phyloP scores from a whole-genome alignment of 148 eudicot species.

The Polygonum maritimum region DNA sequence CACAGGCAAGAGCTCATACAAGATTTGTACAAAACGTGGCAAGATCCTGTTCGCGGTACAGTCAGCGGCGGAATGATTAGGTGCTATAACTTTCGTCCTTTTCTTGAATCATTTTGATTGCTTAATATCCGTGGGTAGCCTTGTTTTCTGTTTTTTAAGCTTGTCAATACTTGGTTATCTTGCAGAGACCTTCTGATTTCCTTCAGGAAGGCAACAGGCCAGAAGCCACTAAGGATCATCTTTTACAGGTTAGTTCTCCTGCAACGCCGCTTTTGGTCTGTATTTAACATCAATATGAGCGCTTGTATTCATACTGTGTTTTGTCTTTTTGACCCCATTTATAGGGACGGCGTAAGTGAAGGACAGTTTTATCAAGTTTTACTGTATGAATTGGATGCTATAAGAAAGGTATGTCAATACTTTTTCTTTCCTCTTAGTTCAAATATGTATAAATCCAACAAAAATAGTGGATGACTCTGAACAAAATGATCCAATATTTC shows the following conservation, averaged over 20 bases:
- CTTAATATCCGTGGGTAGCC: neutral
- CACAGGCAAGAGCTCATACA: slow-evolving; percentile 71
- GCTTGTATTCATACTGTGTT: neutral
- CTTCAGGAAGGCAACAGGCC: slow-evolving; percentile 63
- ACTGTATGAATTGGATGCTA: slow-evolving; percentile 64
- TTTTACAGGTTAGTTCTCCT: slow-evolving; percentile 38
- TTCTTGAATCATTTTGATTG: neutral
- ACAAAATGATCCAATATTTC: neutral
- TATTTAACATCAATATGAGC: neutral
- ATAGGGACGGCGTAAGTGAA: slow-evolving; percentile 94
- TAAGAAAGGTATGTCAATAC: slow-evolving; percentile 39
- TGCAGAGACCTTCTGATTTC: slow-evolving; percentile 66
- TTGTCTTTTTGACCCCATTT: neutral
- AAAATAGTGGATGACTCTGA: neutral
- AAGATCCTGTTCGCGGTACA: slow-evolving; percentile 65
- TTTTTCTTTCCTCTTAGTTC: neutral
- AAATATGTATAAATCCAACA: neutral
- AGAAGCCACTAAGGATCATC: slow-evolving; percentile 62
- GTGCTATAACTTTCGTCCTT: slow-evolving; percentile 10
- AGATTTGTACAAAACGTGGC: slow-evolving; percentile 74
- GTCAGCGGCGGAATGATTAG: slow-evolving; percentile 74
- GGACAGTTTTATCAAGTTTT: slow-evolving; percentile 88
- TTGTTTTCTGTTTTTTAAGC: neutral
- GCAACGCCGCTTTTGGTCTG: neutral
- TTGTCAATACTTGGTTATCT: neutral